These are phyloP conservation scores for Leccinum truebloodii DNA, from an alignment of 768 basidiomycete genomes.

Conservation along the genomic window DNA sequence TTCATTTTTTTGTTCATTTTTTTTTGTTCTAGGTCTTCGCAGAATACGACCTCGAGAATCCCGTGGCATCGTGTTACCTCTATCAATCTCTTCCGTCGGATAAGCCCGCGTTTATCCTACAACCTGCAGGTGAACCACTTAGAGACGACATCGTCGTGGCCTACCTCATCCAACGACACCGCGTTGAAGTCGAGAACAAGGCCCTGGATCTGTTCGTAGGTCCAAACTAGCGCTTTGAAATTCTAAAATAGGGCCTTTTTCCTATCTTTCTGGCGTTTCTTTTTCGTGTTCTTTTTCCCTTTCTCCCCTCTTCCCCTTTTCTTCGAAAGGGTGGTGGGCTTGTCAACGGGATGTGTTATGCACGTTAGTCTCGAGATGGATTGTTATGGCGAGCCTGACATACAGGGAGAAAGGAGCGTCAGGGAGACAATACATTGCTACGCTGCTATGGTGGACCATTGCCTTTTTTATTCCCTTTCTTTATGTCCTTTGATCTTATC, in stretches of 20 bases:
- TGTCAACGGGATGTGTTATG: not conserved
- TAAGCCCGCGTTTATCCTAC: constrained; percentile 25
- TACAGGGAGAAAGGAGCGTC: not conserved
- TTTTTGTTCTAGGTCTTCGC: constrained; percentile 22
- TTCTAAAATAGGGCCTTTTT: not conserved
- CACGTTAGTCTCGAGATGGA: not conserved
- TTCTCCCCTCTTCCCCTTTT: not conserved
- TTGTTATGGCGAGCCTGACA: not conserved
- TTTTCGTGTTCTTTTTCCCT: not conserved
- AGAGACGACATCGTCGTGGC: constrained; percentile 32
- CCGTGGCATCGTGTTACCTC: constrained; percentile 26
- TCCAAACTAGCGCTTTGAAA: constrained; percentile 7
- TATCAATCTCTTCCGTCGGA: constrained; percentile 1
- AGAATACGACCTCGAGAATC: constrained; percentile 23
- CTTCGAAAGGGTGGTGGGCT: not conserved
- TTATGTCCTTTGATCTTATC: not conserved
- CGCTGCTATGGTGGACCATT: not conserved
- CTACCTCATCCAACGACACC: constrained; percentile 31
- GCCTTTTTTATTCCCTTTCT: not conserved
- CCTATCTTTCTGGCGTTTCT: not conserved
- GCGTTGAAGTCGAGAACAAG: constrained; percentile 24
- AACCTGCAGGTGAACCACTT: constrained; percentile 26
- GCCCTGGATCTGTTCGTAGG: constrained; percentile 30
- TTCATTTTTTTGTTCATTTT: not conserved
- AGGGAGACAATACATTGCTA: not conserved